Base-by-base conservation (phyloP, 805 yeast species). In the Wickerhamiella hasegawae region DNA sequence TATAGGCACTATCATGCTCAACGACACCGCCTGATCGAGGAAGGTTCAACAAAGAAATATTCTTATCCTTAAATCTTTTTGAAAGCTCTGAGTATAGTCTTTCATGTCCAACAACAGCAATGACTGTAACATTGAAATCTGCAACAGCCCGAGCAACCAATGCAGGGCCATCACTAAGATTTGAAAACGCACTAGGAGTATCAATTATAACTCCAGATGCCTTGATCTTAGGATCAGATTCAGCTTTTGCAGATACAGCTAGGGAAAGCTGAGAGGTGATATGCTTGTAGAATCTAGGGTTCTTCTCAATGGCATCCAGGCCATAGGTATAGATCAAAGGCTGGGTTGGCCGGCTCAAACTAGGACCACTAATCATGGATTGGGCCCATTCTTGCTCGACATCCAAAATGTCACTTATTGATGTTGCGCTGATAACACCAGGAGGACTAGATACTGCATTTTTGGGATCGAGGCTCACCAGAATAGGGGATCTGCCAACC, bases 321-420 rank as follows among this genome's bases (percentile, higher is more conserved):
- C 97, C 98, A 55, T 64, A 83, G 47, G 68, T 74, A 47, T 78
- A 76, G 6, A 79, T 87, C n/a, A 78, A 53, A 0, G 97, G 96
- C 54, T 82, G 92, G 52, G 82, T 81, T n/a, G 81, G 80, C 52
- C 80, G 85, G 1, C 54, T 43, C 4, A 47, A 43, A 2, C 62
- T 48, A 1, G 64, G 64, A 1, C 63, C 60, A 42, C 77, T 73
- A 40, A 66, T 60, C 1, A 85, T 73, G 1, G 81, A 72, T 32
- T 82, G 81, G 41, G 93, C 94, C 62, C 92, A 78, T 2, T 69
- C 68, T 16, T 67, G 30, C 47, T 81, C 87, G 15, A 80, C 70
- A 47, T 90, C 94, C 24, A 85, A 61, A 27, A 73, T 59, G 48
- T 82, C 94, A 29, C 84, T 73, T 11, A 85, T 65, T 0, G 93